These are phyloP conservation scores for Russula dissimulans DNA, from an alignment of 768 basidiomycete species.

Conservation along the genomic window DNA sequence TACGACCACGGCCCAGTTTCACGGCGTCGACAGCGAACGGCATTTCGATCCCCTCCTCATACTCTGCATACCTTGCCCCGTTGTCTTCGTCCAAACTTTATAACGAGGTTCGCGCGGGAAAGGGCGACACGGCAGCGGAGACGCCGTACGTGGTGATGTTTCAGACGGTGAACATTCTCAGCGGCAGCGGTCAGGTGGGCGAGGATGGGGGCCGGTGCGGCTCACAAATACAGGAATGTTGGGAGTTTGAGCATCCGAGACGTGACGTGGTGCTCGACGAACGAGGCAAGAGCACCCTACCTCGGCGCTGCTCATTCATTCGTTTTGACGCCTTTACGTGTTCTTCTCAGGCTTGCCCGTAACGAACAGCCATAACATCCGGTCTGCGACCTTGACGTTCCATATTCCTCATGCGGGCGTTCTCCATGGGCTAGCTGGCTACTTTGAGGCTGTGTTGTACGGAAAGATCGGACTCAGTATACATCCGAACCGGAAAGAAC, in stretches of 20 bases:
- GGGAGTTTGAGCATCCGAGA: conserved; percentile 94
- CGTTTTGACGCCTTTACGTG: neutral
- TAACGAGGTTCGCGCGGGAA: conserved; percentile 64
- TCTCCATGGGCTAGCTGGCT: conserved; percentile 90
- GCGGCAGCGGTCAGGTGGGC: conserved; percentile 69
- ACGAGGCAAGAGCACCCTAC: conserved; percentile 39
- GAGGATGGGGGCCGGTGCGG: conserved; percentile 62
- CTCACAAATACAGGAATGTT: conserved; percentile 83
- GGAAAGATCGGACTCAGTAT: conserved; percentile 87
- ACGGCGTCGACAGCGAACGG: conserved; percentile 55
- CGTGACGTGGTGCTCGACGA: conserved; percentile 66
- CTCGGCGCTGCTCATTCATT: neutral
- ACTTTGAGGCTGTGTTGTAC: conserved; percentile 93
- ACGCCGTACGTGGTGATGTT: conserved; percentile 99
- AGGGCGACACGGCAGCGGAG: conserved; percentile 66
- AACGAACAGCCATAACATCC: conserved; percentile 94
- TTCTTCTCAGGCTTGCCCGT: conserved; percentile 59
- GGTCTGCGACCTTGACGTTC: conserved; percentile 79
- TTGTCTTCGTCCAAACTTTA: conserved; percentile 89
- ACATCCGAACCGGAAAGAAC: conserved; percentile 80
- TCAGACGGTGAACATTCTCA: conserved; percentile 83
- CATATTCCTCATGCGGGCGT: conserved; percentile 92
- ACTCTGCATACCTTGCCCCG: conserved; percentile 91
- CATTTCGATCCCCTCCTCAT: conserved; percentile 93
- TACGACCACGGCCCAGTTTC: neutral